These are phyloP conservation scores for Chenopodium formosanum DNA, from an alignment of 148 eudicot species.

Conservation along the genomic window DNA sequence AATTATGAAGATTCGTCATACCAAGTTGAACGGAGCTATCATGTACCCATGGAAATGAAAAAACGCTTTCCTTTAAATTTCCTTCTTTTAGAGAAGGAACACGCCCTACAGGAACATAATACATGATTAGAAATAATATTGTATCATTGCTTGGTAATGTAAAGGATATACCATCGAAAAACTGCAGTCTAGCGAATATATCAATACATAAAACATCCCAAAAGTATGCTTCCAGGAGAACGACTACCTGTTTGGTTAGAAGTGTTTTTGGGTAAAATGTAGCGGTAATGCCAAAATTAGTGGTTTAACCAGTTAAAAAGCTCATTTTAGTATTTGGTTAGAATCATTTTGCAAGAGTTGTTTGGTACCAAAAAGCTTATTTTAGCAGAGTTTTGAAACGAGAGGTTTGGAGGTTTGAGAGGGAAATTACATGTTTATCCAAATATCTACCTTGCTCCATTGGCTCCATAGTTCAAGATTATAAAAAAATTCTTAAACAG, in stretches of 20 bases:
- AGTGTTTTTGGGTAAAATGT: too few relatives aligned
- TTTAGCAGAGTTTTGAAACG: too few relatives aligned
- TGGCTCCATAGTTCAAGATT: too few relatives aligned
- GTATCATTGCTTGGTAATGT: background rate
- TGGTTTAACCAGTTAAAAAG: too few relatives aligned
- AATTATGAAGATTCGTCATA: conserved; percentile 20
- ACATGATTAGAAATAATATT: conserved; percentile 9
- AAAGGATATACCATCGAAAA: background rate
- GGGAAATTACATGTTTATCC: too few relatives aligned
- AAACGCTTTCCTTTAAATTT: conserved; percentile 74
- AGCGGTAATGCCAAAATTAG: too few relatives aligned
- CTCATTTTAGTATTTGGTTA: too few relatives aligned
- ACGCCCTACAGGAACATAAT: conserved; percentile 43
- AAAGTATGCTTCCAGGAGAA: background rate
- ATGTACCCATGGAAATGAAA: conserved; percentile 74
- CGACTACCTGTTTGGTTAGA: background rate
- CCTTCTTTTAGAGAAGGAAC: conserved; percentile 93
- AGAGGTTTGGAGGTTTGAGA: too few relatives aligned
- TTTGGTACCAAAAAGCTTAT: too few relatives aligned
- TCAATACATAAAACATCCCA: background rate
- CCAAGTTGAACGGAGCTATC: conserved; percentile 82
- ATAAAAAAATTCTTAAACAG: too few relatives aligned
- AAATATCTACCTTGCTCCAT: too few relatives aligned
- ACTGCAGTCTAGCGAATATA: background rate
- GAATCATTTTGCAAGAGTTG: too few relatives aligned